Base-by-base conservation (phyloP, 495 filamentous ascomycete species). In the Talaromyces thailandensis region DNA sequence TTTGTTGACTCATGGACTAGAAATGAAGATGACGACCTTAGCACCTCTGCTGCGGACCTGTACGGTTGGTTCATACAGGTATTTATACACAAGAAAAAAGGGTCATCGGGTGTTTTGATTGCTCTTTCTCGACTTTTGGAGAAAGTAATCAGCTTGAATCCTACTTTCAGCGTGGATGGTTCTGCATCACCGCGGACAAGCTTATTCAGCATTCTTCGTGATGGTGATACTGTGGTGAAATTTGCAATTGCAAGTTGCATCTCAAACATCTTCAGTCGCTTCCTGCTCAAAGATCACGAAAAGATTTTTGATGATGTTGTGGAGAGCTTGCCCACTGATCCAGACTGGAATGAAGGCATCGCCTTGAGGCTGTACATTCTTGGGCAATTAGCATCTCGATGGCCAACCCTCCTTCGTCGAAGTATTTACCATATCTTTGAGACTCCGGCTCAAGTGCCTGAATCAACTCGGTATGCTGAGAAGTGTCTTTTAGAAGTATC, bases 351-450 rank as follows among this genome's bases (percentile, higher is more conserved):
- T 3, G 94, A 97, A 75, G 93, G 92, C 5, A 91, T 98, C 64
- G 91, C 92, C 3, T 79, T 94, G 50, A 86, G 95, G 16, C 75
- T 98, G 7, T 85, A 89, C 66, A 83, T 89, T 26, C 78, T 96
- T 11, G 81, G 86, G 4, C 82, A 82, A 64, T 74, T 99, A 43
- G 93, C 88, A 50, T 88, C 90, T 28, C 71, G 73, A 64, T 96
- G 89, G 92, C 84, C 86, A 62, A 95, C 89, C 6, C 80, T 93
- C 60, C 77, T 93, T 53, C 88, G 90, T 57, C 87, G 87, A 63
- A 88, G 88, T 64, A 88, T 96, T 21, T 98, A 96, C 71, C 87
- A 93, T 71, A 91, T 96, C 24, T 94, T 96, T 66, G 94, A 97
- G 71, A 91, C 85, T 0, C 86, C 94, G 1, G 91, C 86, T 6